These are phyloP conservation scores for Tolypocladium nubicola DNA, from an alignment of 2,329 filamentous ascomycete genomes.

Conservation along the genomic window DNA sequence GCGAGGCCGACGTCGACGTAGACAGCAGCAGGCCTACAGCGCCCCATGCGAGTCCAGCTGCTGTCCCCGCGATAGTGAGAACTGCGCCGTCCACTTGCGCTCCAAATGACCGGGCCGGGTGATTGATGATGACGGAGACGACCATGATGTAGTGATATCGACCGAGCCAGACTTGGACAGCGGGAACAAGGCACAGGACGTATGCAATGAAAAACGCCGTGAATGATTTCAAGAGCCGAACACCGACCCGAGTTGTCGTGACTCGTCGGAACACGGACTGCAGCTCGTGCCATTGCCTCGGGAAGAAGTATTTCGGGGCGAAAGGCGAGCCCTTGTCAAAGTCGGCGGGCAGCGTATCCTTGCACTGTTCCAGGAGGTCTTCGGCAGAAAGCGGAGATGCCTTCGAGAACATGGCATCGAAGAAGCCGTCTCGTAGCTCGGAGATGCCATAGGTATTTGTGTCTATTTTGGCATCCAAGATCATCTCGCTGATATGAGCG, in stretches of 20 bases:
- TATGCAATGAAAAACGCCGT: slow-evolving; percentile 47
- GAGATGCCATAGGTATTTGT: slow-evolving; percentile 30
- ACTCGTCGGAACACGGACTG: slow-evolving; percentile 27
- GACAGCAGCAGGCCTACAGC: slow-evolving; percentile 42
- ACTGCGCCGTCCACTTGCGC: slow-evolving; percentile 46
- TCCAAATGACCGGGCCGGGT: slow-evolving; percentile 44
- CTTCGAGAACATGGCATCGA: slow-evolving; percentile 36
- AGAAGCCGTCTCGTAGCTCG: slow-evolving; percentile 35
- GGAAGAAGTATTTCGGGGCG: slow-evolving; percentile 34
- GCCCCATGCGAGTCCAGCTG: slow-evolving; percentile 44
- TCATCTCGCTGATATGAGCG: slow-evolving; percentile 21
- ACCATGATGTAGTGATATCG: slow-evolving; percentile 44
- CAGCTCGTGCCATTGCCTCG: slow-evolving; percentile 34
- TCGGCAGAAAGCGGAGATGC: slow-evolving; percentile 25
- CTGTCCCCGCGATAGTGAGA: slow-evolving; percentile 41
- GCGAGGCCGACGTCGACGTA: slow-evolving; percentile 33
- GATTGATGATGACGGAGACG: slow-evolving; percentile 46
- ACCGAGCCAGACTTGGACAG: slow-evolving; percentile 38
- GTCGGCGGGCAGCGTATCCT: slow-evolving; percentile 32
- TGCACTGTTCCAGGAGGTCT: slow-evolving; percentile 28
- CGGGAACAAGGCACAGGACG: slow-evolving; percentile 41
- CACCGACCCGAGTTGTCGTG: slow-evolving; percentile 37
- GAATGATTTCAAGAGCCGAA: slow-evolving; percentile 42
- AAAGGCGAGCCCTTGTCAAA: slow-evolving; percentile 37
- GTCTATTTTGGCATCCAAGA: slow-evolving; percentile 22